Evolutionary conservation across 768 basidiomycete genomes (phyloP).

Genomic region (Mycena rosella): DNA sequence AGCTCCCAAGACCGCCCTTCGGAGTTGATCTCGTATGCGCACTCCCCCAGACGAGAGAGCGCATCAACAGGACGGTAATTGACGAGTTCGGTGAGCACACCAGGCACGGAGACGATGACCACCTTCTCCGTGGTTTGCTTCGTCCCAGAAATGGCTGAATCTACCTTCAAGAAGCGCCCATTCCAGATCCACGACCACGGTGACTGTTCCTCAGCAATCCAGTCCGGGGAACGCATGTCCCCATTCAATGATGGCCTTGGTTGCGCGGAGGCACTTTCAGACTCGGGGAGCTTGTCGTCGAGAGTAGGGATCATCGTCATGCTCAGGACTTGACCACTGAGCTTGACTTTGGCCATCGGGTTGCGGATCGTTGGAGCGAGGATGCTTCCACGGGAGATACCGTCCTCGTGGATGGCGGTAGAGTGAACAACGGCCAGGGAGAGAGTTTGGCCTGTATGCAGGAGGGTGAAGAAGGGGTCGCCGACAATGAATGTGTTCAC

Average conservation of each 20-base stretch:
- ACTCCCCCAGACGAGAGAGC: neutral
- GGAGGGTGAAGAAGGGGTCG: constrained; percentile 14
- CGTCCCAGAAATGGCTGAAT: constrained; percentile 1
- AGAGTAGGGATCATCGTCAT: no score
- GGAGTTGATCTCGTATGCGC: constrained; percentile 23
- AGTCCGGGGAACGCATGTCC: neutral
- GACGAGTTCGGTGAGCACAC: constrained; percentile 11
- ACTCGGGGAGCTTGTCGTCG: no score
- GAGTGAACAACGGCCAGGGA: constrained; percentile 20
- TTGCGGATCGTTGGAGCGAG: constrained; percentile 1
- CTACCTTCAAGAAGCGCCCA: constrained; percentile 1
- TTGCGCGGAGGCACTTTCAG: no score
- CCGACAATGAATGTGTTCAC: constrained; percentile 18
- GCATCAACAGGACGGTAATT: constrained; percentile 11
- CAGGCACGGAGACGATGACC: constrained; percentile 14
- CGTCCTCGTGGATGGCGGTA: constrained; percentile 25
- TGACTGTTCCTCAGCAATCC: neutral
- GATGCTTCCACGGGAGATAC: neutral
- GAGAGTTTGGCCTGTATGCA: neutral
- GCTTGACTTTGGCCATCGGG: neutral
- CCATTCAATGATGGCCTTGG: neutral
- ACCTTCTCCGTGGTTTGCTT: constrained; percentile 20
- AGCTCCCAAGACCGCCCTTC: constrained; percentile 21
- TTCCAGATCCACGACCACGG: constrained; percentile 26
- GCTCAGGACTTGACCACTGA: no score